Percentiles rank a stretch among this genome's conserved stretches.
These are phyloP conservation scores for Rosa hybrid DNA, from an alignment of 331 rosid species.

Conservation along the genomic window DNA sequence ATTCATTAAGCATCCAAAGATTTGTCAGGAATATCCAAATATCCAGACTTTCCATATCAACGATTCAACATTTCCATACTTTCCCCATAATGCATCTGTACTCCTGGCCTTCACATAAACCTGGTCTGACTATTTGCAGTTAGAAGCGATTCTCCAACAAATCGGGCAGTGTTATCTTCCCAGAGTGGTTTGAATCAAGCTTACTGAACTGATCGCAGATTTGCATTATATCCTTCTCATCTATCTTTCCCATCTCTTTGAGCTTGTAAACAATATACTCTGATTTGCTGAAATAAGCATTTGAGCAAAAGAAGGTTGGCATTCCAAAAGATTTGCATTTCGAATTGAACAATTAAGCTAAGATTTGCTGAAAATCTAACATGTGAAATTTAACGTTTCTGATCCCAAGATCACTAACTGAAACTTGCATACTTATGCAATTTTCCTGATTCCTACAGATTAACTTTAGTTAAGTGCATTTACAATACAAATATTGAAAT, in stretches of 20 bases:
- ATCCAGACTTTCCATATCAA: neutral
- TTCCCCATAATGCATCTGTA: neutral
- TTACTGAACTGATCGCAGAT: slow-evolving; percentile 67
- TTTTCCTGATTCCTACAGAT: neutral
- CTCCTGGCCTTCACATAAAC: neutral
- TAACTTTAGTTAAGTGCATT: neutral
- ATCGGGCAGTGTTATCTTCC: slow-evolving; percentile 76
- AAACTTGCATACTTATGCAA: neutral
- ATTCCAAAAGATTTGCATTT: neutral
- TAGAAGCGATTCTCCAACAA: slow-evolving; percentile 41
- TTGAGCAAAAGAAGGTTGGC: neutral
- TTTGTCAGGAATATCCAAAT: neutral
- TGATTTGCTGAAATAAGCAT: slow-evolving; percentile 57
- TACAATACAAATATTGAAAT: neutral
- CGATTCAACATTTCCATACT: neutral
- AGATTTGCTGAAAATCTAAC: neutral
- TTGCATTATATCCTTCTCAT: slow-evolving; percentile 61
- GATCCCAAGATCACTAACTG: neutral
- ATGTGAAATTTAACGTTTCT: neutral
- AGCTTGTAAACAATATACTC: slow-evolving; percentile 82
- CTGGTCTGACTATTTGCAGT: neutral
- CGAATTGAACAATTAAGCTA: neutral
- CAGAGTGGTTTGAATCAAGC: slow-evolving; percentile 70
- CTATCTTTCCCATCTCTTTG: slow-evolving; percentile 88
- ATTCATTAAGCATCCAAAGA: neutral